Evolutionary conservation across 2,329 filamentous ascomycete species (phyloP), one percentile per base, ranked within the genome.

Genomic region (Chaetomiaceae sp.): DNA sequence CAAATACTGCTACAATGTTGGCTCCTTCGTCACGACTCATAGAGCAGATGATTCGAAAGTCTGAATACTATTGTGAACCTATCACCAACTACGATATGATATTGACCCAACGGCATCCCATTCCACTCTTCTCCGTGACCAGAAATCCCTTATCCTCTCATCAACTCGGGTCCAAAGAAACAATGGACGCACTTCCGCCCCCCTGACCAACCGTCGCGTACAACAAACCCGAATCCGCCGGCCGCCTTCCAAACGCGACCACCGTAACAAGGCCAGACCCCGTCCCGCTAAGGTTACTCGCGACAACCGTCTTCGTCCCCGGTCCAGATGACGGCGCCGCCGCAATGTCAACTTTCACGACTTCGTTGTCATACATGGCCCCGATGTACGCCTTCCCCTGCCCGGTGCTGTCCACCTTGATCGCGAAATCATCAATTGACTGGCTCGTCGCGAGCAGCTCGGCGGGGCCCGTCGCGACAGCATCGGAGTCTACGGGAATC

Each of bases 401-500:
- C 10, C 48, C 48, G 6, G 5, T 32, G 8, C 20, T 38, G 32
- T 41, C 33, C 38, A 38, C 38, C n/a, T 2, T 10, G 13, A 56
- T 20, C 5, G 54, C 42, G 34, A 57, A 57, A 21, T 57, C 55
- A 16, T 57, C 55, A 25, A 52, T 46, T 1, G 18, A 4, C 32
- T 32, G 41, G 9, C 51, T 44, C 25, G 61, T 57, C 21, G 67
- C 61, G 27, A 66, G 57, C 20, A 75, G 83, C 57, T 78, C 78
- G 2, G 68, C 73, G 10, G 80, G 85, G 63, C 71, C 79, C 60
- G 75, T 80, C 11, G 80, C 85, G 60, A 76, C 83, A 47, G 73
- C 72, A 9, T 73, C 72, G 8, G 70, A 75, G 11, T 52, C 46
- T 1, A 53, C 48, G 1, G 43, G 48, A 5, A 52, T 37, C n/a